phyloP scores from a whole-genome alignment of 176 grass and related monocot genomes.

The Oryza australiensis region DNA sequence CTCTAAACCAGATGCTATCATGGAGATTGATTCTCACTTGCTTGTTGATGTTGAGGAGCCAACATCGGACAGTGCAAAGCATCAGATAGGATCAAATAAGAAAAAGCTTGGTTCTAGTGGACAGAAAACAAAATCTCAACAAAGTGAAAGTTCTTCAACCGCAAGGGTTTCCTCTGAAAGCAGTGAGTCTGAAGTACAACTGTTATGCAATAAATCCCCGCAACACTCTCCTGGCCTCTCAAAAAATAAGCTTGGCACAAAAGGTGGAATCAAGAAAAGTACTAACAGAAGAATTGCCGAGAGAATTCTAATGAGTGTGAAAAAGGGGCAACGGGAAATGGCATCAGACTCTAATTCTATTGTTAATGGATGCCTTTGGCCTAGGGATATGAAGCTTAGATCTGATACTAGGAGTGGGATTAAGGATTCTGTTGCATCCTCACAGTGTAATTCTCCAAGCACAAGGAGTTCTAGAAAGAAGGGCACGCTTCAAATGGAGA shows the following conservation, averaged over 20 bases:
- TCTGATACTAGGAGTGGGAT: constrained; percentile 54
- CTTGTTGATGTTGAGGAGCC: constrained; percentile 46
- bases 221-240: constrained; percentile 43
- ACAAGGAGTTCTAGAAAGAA: constrained; percentile 63
- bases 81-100: constrained; percentile 49
- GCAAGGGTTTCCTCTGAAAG: constrained; percentile 81
- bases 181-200: constrained; percentile 74
- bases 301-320: constrained; percentile 72
- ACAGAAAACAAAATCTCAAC: constrained; percentile 79
- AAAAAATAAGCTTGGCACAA: constrained; percentile 58
- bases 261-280: constrained; percentile 64
- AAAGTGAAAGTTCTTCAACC: constrained; percentile 76
- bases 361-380: constrained; percentile 54
- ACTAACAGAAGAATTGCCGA: constrained; percentile 80
- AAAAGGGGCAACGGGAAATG: constrained; percentile 71
- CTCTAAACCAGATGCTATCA: constrained; percentile 50
- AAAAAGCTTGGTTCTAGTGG: constrained; percentile 64
- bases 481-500: constrained; percentile 41
- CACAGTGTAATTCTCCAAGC: constrained; percentile 53
- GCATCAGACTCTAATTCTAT: constrained; percentile 61
- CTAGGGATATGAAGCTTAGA: constrained; percentile 76
- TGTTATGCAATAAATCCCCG: constrained; percentile 48
- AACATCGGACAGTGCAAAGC: constrained; percentile 41
- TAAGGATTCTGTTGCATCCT: constrained; percentile 63
- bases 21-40: constrained; percentile 43